A percentile compares a stretch with the other conserved stretches of the same genome.
These are phyloP conservation scores for Trametes gibbosa DNA, from an alignment of 768 basidiomycete genomes.

Conservation along the genomic window DNA sequence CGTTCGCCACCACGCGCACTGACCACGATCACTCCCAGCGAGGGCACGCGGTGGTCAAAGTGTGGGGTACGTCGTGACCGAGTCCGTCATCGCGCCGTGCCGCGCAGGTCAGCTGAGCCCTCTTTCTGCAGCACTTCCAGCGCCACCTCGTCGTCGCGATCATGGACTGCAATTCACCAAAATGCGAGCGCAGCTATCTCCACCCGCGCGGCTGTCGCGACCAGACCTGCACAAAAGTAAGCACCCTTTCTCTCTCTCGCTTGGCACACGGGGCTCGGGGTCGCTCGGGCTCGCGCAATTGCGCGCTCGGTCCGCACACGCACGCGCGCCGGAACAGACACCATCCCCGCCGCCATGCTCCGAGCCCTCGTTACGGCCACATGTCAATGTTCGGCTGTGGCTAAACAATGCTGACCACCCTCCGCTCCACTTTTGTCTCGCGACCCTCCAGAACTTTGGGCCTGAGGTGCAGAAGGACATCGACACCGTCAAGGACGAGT, in stretches of 20 bases:
- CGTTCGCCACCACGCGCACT: conserved; percentile 4
- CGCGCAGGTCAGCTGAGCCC: conserved; percentile 18
- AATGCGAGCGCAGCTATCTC: conserved; percentile 61
- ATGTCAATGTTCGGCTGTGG: neutral
- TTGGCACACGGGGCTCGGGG: neutral
- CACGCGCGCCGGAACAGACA: neutral
- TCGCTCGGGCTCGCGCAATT: neutral
- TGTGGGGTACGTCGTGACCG: conserved; percentile 54
- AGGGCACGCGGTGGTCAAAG: conserved; percentile 73
- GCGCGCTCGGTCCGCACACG: neutral
- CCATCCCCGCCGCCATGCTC: neutral
- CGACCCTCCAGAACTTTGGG: conserved; percentile 63
- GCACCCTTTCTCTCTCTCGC: conserved; percentile 25
- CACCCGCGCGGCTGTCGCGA: conserved; percentile 58
- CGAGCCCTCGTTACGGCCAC: neutral
- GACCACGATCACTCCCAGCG: conserved; percentile 38
- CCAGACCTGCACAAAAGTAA: conserved; percentile 55
- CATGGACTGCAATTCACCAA: conserved; percentile 65
- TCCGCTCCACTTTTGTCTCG: no score
- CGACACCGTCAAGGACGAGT: conserved; percentile 69
- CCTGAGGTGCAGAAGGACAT: conserved; percentile 65
- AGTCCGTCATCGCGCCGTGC: conserved; percentile 1
- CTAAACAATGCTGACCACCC: neutral
- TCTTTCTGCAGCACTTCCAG: conserved; percentile 63
- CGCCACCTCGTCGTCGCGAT: conserved; percentile 72